Base-by-base conservation (phyloP, 2,329 filamentous ascomycete species). In the Colletotrichum simmondsii region DNA sequence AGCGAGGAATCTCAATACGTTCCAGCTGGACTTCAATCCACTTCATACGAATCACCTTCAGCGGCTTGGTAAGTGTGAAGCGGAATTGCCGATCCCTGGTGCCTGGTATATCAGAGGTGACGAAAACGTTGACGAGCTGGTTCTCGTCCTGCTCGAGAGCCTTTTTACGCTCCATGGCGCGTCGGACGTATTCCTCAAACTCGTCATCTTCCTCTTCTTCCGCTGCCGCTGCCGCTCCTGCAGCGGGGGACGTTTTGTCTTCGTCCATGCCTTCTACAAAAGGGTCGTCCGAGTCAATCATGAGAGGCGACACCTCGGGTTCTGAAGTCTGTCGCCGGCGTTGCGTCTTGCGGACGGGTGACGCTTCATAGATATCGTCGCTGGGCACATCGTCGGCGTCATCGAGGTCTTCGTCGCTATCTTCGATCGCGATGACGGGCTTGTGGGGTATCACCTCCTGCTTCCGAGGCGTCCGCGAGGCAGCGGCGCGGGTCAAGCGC, bases 11-110 rank as follows among this genome's bases (percentile, higher is more conserved):
- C 11, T 76, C 42, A 6, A 81, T 63, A 1, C 80, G 79, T 2
- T 84, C 81, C 2, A 80, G 81, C 78, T 95, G 92, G 66, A 87
- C 87, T 14, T 85, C 83, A 76, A 93, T 90, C 94, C 95, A 98
- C 14, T 89, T 90, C 49, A 90, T 80, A 54, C 92, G 89, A 6
- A 95, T 90, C 68, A 93, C 85, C 73, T 89, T 88, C 6, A 98
- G 84, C 2, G 88, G 86, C 78, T 94, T 93, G 42, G 89, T 90
- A 72, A 94, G 86, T 76, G 90, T 91, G 52, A 93, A 90, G 62
- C 88, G 91, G 64, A 94, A 84, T 35, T 95, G 79, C 10, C 65
- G 80, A 26, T 89, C 83, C 28, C 84, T 88, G 0, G 93, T 89
- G 57, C 87, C 85, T 1, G 88, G 85, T 6, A 98, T 87, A 3